Conservation (phyloP, 345 rosid species). For the Mangifera indica region DNA sequence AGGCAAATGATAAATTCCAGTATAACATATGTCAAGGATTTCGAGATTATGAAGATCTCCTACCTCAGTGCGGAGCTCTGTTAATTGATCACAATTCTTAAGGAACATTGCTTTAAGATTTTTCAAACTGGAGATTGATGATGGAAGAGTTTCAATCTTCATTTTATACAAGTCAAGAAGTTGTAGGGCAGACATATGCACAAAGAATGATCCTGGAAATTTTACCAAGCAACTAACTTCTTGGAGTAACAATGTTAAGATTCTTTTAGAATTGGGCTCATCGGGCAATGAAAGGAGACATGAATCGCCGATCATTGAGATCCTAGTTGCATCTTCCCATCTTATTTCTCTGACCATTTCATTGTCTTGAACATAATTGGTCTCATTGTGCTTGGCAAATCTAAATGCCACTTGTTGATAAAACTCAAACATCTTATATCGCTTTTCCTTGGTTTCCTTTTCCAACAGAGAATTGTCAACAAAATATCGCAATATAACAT, state of each 20-base stretch:
- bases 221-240: neutral
- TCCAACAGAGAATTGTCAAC: neutral
- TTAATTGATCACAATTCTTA: slow-evolving; percentile 15
- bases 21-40: slow-evolving; percentile 25
- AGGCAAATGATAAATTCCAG: slow-evolving; percentile 18
- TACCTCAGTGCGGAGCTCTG: slow-evolving; percentile 11
- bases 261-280: neutral
- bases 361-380: slow-evolving; percentile 4
- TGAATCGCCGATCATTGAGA: neutral
- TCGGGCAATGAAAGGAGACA: neutral
- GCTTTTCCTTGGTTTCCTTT: neutral
- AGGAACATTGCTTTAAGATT: slow-evolving; percentile 26
- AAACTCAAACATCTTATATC: neutral
- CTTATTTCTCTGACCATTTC: neutral
- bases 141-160: slow-evolving; percentile 8
- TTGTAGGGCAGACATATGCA: slow-evolving; percentile 10
- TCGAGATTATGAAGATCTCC: slow-evolving; percentile 10
- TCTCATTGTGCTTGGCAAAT: neutral
- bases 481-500: neutral
- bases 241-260: slow-evolving; percentile 22
- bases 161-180: slow-evolving; percentile 22
- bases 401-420: neutral
- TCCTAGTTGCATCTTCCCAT: slow-evolving; percentile 16
- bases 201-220: slow-evolving; percentile 8
- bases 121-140: slow-evolving; percentile 17